Conservation (phyloP, 2,329 filamentous ascomycete genomes). For the Phialophora tarda region DNA sequence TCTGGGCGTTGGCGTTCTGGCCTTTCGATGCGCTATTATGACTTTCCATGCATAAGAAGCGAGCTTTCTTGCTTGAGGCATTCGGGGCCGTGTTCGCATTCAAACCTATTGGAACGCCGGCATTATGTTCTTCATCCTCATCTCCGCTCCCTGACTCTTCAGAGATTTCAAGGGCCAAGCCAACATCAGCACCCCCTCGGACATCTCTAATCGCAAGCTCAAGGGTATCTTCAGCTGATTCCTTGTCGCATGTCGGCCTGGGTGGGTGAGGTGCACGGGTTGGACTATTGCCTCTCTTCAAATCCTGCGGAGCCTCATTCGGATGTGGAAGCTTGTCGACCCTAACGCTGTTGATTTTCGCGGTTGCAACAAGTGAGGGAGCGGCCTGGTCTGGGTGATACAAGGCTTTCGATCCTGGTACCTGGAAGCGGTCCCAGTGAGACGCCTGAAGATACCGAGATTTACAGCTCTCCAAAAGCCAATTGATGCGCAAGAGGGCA, state of each 20-base stretch:
- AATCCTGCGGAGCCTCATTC: background rate
- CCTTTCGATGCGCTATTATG: constrained; percentile 52
- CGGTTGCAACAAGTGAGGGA: background rate
- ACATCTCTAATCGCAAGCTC: constrained; percentile 44
- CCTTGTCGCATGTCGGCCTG: constrained; percentile 42
- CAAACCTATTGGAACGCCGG: background rate
- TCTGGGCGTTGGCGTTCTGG: constrained; percentile 73
- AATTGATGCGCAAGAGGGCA: constrained; percentile 65
- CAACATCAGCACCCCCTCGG: constrained; percentile 12
- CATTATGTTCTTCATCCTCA: background rate
- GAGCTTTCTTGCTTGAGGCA: constrained; percentile 42
- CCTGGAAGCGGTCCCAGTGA: constrained; percentile 63
- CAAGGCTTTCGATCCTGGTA: constrained; percentile 43
- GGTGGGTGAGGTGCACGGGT: background rate
- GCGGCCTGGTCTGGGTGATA: background rate
- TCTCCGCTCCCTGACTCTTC: constrained; percentile 12
- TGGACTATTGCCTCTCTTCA: background rate
- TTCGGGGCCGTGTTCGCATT: background rate
- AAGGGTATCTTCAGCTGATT: constrained; percentile 25
- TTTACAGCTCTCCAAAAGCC: constrained; percentile 70
- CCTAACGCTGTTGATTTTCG: background rate
- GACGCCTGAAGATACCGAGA: constrained; percentile 65
- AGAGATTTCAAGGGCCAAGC: constrained; percentile 11
- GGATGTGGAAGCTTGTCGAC: background rate
- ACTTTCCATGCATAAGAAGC: constrained; percentile 66